phyloP scores from a whole-genome alignment of 768 basidiomycete species.

The Pisolithus marmoratus region DNA sequence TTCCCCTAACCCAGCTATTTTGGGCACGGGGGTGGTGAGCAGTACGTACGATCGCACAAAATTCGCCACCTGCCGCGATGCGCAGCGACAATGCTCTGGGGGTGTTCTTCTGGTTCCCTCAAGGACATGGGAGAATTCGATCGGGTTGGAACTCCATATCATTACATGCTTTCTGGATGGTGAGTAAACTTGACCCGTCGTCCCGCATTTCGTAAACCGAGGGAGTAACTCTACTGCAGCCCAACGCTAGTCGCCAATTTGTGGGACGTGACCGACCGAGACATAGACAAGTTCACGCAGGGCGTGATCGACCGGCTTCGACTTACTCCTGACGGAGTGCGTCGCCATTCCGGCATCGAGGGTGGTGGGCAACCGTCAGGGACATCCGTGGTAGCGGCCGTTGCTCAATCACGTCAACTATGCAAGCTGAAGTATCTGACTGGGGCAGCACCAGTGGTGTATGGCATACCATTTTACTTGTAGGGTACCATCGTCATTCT shows the following conservation, averaged over 20 bases:
- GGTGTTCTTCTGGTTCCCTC: conserved; percentile 90
- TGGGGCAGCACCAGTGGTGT: conserved; percentile 91
- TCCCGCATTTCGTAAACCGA: not conserved
- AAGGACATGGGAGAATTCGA: conserved; percentile 94
- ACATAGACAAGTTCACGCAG: conserved; percentile 90
- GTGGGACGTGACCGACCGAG: conserved; percentile 98
- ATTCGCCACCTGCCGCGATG: conserved; percentile 79
- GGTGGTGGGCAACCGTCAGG: conserved; percentile 10
- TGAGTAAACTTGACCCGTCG: conserved; percentile 38
- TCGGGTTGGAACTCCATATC: conserved; percentile 83
- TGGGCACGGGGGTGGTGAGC: conserved; percentile 94
- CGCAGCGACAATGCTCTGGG: conserved; percentile 96
- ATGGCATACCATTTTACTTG: conserved; percentile 92
- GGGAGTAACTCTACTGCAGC: conserved; percentile 34
- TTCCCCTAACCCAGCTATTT: conserved; percentile 65
- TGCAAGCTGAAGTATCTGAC: conserved; percentile 93
- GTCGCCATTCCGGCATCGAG: not conserved
- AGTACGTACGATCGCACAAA: conserved; percentile 85
- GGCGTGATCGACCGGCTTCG: conserved; percentile 72
- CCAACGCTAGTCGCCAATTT: conserved; percentile 91
- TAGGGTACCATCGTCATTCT: conserved; percentile 15
- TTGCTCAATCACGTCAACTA: conserved; percentile 69
- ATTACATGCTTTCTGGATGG: conserved; percentile 98
- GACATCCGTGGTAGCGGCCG: conserved; percentile 63
- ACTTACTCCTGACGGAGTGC: conserved; percentile 34